phyloP scores from a whole-genome alignment of 352 stramenopile species.

The Elongisporangium undulatum region DNA sequence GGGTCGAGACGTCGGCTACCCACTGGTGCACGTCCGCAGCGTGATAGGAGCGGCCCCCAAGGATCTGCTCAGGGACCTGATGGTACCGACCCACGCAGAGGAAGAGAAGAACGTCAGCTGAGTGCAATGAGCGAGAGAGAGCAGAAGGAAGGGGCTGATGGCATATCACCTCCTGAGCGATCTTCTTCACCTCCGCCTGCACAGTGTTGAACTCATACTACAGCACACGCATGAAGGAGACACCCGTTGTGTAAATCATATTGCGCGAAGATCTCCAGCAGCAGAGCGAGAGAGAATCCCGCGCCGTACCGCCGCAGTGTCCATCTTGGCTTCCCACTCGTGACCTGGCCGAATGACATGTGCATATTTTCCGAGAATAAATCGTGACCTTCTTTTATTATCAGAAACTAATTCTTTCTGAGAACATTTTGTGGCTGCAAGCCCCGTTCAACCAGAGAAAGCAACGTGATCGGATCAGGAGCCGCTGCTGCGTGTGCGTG shows the following conservation, averaged over 20 bases:
- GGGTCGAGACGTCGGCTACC: slow-evolving; percentile 70
- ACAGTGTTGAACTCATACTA: slow-evolving; percentile 85
- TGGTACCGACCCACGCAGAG: not conserved
- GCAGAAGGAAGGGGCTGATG: not conserved
- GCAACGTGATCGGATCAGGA: not conserved
- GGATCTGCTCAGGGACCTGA: slow-evolving; percentile 70
- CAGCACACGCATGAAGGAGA: not conserved
- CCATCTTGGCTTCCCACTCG: slow-evolving; percentile 41
- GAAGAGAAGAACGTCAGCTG: not conserved
- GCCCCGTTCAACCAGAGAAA: not conserved
- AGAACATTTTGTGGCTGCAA: not conserved
- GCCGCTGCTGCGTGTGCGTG: not conserved
- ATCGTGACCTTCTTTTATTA: not conserved
- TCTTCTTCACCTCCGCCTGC: slow-evolving; percentile 86
- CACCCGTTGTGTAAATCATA: not conserved
- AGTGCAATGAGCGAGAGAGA: not conserved
- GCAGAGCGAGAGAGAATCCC: not conserved
- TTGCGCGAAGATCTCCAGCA: not conserved
- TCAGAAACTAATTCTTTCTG: not conserved
- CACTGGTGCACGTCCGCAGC: slow-evolving; percentile 77
- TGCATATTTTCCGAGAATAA: not conserved
- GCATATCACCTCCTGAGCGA: slow-evolving; percentile 67
- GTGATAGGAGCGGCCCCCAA: slow-evolving; percentile 68
- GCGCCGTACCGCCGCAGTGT: slow-evolving; percentile 39
- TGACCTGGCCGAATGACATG: slow-evolving; percentile 2